phyloP scores from a whole-genome alignment of 495 filamentous ascomycete genomes.

The Annulohypoxylon nitens region DNA sequence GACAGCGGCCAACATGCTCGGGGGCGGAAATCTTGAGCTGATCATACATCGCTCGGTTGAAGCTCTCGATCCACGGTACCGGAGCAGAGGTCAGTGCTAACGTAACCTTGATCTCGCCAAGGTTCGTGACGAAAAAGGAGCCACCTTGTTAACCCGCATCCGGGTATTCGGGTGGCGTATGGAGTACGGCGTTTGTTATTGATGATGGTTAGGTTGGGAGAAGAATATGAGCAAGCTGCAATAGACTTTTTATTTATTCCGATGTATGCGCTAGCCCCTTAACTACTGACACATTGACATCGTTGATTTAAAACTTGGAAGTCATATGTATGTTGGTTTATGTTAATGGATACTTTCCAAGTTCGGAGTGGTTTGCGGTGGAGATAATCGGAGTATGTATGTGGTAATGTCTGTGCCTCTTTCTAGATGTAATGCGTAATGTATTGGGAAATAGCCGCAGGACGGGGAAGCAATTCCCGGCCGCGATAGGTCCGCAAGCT shows the following conservation, averaged over 20 bases:
- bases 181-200: neutral
- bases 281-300: neutral
- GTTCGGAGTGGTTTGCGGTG: neutral
- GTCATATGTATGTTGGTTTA: neutral
- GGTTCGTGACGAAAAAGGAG: neutral
- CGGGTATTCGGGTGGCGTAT: conserved; percentile 3
- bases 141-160: neutral
- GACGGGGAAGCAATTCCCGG: neutral
- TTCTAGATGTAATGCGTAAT: neutral
- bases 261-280: neutral
- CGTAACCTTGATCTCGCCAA: conserved; percentile 9
- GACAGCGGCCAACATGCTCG: neutral
- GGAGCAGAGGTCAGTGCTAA: conserved; percentile 9
- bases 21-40: neutral
- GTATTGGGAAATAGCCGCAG: conserved; percentile 3
- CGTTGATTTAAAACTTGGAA: neutral
- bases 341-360: neutral
- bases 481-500: neutral
- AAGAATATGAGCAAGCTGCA: neutral
- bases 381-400: conserved; percentile 10
- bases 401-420: conserved; percentile 4
- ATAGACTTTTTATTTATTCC: neutral
- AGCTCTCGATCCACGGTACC: neutral
- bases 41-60: conserved; percentile 7
- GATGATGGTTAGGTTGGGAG: neutral